phyloP scores from a whole-genome alignment of 345 rosid genomes.

The Camelina sativa region DNA sequence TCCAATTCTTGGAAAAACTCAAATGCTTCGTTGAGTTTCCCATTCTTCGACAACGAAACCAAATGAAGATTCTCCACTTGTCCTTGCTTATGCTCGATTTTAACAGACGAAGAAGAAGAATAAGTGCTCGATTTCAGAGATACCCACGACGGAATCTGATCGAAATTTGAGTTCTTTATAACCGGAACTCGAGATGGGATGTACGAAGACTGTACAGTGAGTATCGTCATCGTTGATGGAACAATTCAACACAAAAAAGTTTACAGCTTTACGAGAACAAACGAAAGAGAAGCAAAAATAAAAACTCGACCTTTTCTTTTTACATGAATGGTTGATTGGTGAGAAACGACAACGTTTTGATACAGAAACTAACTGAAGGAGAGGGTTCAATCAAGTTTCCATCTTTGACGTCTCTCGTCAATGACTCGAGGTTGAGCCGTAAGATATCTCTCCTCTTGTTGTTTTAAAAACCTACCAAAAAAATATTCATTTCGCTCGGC shows the following conservation, averaged over 20 bases:
- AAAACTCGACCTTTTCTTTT: conserved; percentile 1
- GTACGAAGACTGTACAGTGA: conserved; percentile 32
- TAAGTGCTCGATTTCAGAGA: conserved; percentile 51
- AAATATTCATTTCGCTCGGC: conserved; percentile 5
- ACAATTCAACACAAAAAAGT: background rate
- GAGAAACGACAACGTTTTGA: conserved; percentile 31
- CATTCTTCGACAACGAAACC: conserved; percentile 59
- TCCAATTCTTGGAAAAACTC: conserved; percentile 61
- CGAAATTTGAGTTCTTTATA: conserved; percentile 48
- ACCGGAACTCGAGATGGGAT: conserved; percentile 38
- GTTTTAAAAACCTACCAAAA: conserved; percentile 24
- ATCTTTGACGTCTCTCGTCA: conserved; percentile 36
- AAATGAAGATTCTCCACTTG: conserved; percentile 64
- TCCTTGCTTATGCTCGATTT: conserved; percentile 45
- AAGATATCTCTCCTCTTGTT: conserved; percentile 9
- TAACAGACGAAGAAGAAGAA: conserved; percentile 35
- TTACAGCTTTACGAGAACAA: conserved; percentile 20
- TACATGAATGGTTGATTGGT: background rate
- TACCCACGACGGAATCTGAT: conserved; percentile 60
- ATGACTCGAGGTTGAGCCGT: conserved; percentile 13
- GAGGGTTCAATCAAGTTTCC: conserved; percentile 18
- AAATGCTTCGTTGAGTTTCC: conserved; percentile 67
- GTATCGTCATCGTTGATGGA: conserved; percentile 28
- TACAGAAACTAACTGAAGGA: too few relatives aligned
- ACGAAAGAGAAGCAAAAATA: conserved; percentile 1